A percentile compares a stretch with the other conserved stretches of the same genome.
Evolutionary conservation across 202 grass and related monocot species (phyloP).

Genomic region (Brachypodium distachyon): DNA sequence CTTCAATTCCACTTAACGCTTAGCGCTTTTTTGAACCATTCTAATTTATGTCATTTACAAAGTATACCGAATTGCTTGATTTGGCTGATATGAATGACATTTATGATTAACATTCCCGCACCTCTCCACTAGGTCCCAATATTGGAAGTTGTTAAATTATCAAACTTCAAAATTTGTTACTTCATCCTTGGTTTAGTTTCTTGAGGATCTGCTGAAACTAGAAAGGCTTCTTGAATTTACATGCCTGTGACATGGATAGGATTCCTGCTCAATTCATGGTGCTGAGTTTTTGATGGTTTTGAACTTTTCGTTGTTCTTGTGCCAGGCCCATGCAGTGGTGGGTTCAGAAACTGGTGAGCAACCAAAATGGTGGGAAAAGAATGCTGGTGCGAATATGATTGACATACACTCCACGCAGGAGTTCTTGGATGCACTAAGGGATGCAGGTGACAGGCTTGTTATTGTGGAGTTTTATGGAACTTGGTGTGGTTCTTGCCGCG

Average conservation of each 20-base stretch:
- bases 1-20: too few species aligned
- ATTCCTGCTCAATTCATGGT: background rate
- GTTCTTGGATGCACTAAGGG: conserved; percentile 73
- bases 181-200: background rate
- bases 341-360: conserved; percentile 25
- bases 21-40: too few species aligned
- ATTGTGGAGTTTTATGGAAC: conserved; percentile 90
- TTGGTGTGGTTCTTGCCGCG: conserved; percentile 94
- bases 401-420: conserved; percentile 89
- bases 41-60: background rate
- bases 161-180: background rate
- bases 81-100: background rate
- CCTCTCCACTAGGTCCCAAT: background rate
- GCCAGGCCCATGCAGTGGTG: conserved; percentile 32
- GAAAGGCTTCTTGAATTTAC: background rate
- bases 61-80: background rate
- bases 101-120: background rate
- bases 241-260: background rate
- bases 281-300: conserved; percentile 14
- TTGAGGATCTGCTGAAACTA: background rate
- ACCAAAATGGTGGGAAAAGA: conserved; percentile 89
- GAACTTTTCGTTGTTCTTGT: conserved; percentile 7
- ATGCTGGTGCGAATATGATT: conserved; percentile 75
- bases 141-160: background rate
- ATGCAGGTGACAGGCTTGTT: conserved; percentile 74